Evolutionary conservation across 1,139 yeast species (phyloP).

Genomic region (Yamadazyma blattariae): DNA sequence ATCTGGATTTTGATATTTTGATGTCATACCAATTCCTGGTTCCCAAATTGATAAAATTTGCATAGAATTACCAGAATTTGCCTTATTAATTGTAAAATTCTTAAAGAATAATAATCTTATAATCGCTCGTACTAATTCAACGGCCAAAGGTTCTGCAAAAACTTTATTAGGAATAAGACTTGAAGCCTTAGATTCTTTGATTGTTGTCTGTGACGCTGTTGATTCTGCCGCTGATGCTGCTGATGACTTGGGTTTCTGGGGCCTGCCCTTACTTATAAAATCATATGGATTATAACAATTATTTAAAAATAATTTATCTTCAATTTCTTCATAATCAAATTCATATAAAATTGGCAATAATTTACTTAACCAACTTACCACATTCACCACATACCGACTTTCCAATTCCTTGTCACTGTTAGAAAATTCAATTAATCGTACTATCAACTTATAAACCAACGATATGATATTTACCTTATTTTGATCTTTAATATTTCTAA

Average conservation of each 20-base stretch:
- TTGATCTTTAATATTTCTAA: conserved; percentile 56
- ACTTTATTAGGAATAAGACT: too few species aligned
- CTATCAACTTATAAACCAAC: conserved; percentile 43
- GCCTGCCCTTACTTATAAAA: too few species aligned
- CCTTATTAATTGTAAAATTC: conserved; percentile 49
- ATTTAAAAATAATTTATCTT: conserved; percentile 34
- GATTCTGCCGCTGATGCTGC: neutral
- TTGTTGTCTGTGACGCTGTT: neutral
- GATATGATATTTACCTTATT: conserved; percentile 56
- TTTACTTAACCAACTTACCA: conserved; percentile 64
- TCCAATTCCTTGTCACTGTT: conserved; percentile 4
- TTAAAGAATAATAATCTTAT: conserved; percentile 56
- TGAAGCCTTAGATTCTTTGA: too few species aligned
- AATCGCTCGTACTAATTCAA: conserved; percentile 22
- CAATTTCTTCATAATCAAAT: conserved; percentile 30
- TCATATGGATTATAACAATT: conserved; percentile 3
- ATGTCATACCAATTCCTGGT: conserved; percentile 62
- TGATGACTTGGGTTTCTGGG: neutral
- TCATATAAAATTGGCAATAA: conserved; percentile 69
- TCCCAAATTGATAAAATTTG: conserved; percentile 54
- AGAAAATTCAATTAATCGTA: conserved; percentile 25
- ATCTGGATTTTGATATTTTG: conserved; percentile 42
- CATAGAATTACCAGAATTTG: neutral
- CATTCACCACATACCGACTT: conserved; percentile 41
- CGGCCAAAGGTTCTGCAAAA: neutral